Base-by-base conservation (phyloP, 2,329 filamentous ascomycete genomes). In the Neofusicoccum cordaticola region DNA sequence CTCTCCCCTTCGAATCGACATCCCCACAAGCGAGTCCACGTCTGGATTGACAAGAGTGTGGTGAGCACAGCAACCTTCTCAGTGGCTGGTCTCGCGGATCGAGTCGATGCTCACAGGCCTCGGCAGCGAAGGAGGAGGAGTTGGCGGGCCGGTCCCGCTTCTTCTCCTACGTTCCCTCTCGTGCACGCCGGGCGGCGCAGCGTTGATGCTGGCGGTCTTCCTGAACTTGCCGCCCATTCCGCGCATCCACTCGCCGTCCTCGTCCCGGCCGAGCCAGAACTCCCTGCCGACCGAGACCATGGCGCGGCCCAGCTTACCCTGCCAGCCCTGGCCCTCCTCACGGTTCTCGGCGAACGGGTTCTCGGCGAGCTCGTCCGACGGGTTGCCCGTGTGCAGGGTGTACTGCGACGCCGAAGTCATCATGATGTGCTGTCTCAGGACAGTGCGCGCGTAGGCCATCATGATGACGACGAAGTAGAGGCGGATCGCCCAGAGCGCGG, bases 401-500 rank as follows among this genome's bases (percentile, higher is more conserved):
- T 68, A 69, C 52, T 67, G 51, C 34, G 62, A 57, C n/a, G 62
- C 52, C 27, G 63, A 65, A 68, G 74, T 78, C 37, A 72, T 72
- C 39, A 84, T 79, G 57, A 90, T 83, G 74, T 91, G 87, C 69
- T 88, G 88, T 66, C 90, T 85, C 57, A 97, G 79, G 13, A 91
- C 89, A 73, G 89, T 86, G 67, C 92, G 86, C 3, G 93, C 92
- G 75, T 91, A 95, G 6, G 91, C 88, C 78, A 96, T 88, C 75
- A 96, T 87, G 62, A 97, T 85, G 42, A 97, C 81, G 69, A 90
- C 87, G 71, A 96, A 93, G 80, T 97, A 97, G 35, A 93, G 77
- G 35, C 93, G 85, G 45, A 96, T 82, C 12, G 89, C 81, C 79
- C 90, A 96, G 68, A 97, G 85, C 1, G 84, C 78, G 37, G 85